Base-by-base conservation (phyloP, 148 eudicot genomes). In the Amaranthus cruentus region DNA sequence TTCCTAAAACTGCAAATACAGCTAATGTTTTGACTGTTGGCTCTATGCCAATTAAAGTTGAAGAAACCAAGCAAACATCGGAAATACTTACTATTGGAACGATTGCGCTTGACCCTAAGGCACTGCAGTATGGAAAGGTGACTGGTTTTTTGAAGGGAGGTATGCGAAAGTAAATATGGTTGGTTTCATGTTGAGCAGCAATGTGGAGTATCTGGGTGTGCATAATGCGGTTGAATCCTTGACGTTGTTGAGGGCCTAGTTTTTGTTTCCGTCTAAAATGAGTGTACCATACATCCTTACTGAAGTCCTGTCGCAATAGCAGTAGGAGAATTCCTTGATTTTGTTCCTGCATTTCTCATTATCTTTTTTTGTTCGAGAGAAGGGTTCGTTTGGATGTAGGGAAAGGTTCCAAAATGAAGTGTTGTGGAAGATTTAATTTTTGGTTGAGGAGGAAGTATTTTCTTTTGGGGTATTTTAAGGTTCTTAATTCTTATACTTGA, bases 101-200 rank as follows among this genome's bases (percentile, higher is more conserved):
- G 42, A 94, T 94, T 69, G 87, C 92, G 6, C 88, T 94, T 75
- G 97, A 94, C 81, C 89, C 97, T 13, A 86, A 80, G 79, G 84
- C 89, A 56, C 78, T 89, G 71, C 81, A 83, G 75, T 70, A 72
- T 51, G 79, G 83, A 55, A 84, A 78, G 71, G 77, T 55, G 5
- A 75, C 76, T 79, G 76, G 48, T 14, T 60, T 74, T 28, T 59
- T 53, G 48, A 86, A 81, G 72, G 73, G 71, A 51, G 83, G 77
- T 21, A 12, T 67, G 43, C 75, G 73, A 59, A 56, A 65, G 76
- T 74, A 68, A 55, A 73, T 55, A 67, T 43, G 55, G 63, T 12
- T 28, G 64, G 10, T 38, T 38, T 53, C 4, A 15, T 55, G 46
- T 73, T 49, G 14, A 53, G 77, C 67, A 43, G 64, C 44, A 3